phyloP scores from a whole-genome alignment of 768 basidiomycete genomes.

The Russula abietina region DNA sequence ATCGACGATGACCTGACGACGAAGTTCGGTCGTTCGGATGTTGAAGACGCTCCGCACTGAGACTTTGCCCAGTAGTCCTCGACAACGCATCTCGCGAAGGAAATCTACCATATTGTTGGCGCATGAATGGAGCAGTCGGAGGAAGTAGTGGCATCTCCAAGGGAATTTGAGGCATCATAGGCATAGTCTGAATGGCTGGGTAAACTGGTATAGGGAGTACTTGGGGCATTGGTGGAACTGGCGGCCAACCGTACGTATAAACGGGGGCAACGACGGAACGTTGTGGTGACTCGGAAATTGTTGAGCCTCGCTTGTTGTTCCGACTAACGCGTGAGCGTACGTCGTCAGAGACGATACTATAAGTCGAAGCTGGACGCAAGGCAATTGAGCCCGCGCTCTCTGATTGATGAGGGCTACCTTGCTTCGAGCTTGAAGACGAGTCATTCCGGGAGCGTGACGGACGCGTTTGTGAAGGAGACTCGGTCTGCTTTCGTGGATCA shows the following conservation, averaged over 20 bases:
- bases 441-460: neutral
- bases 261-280: conserved; percentile 8
- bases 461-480: neutral
- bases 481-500: conserved; percentile 20
- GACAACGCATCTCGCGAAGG: conserved; percentile 14
- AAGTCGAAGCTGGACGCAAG: conserved; percentile 13
- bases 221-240: conserved; percentile 15
- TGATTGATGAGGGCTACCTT: conserved; percentile 9
- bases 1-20: conserved; percentile 19
- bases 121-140: conserved; percentile 26
- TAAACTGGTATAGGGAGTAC: conserved; percentile 18
- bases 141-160: conserved; percentile 27
- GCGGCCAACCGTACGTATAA: conserved; percentile 16
- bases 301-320: conserved; percentile 18
- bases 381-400: conserved; percentile 10
- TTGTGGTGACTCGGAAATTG: conserved; percentile 19
- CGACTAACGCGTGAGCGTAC: conserved; percentile 4
- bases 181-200: conserved; percentile 18
- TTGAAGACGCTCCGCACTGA: conserved; percentile 19
- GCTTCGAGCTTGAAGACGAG: conserved; percentile 18
- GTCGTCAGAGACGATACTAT: conserved; percentile 20
- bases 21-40: conserved; percentile 1
- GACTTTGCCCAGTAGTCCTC: conserved; percentile 10
- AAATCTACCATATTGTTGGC: conserved; percentile 16
- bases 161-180: conserved; percentile 20